Conservation (phyloP, 495 filamentous ascomycete species). For the Hypoxylon perforatum region DNA sequence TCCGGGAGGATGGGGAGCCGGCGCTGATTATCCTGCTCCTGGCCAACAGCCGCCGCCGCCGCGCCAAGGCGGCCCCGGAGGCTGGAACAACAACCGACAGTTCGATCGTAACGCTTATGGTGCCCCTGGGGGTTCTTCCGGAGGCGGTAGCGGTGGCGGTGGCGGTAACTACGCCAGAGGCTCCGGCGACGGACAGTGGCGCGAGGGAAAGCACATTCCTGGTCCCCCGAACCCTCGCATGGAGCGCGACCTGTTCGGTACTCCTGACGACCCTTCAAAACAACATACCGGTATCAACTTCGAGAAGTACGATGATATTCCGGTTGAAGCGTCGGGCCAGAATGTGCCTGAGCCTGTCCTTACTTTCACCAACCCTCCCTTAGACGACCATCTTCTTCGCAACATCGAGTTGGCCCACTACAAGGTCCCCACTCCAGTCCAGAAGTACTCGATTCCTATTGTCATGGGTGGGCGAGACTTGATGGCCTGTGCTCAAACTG, state of each 20-base stretch:
- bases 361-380: constrained; percentile 90
- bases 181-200: constrained; percentile 94
- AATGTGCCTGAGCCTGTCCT: constrained; percentile 93
- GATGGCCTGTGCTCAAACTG: constrained; percentile 99
- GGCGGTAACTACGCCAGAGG: constrained; percentile 71
- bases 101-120: constrained; percentile 71
- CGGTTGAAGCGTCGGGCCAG: constrained; percentile 94
- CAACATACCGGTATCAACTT: constrained; percentile 99
- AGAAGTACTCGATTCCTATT: constrained; percentile 98
- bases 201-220: constrained; percentile 94
- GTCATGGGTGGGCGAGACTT: constrained; percentile 96
- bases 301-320: constrained; percentile 99
- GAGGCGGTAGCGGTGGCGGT: constrained; percentile 60
- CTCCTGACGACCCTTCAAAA: constrained; percentile 91
- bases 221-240: constrained; percentile 87
- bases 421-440: constrained; percentile 93
- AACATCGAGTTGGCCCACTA: constrained; percentile 96
- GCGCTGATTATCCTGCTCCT: constrained; percentile 41
- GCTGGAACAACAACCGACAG: constrained; percentile 45
- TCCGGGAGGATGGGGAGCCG: constrained; percentile 43
- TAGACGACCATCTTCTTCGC: constrained; percentile 87
- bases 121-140: constrained; percentile 69
- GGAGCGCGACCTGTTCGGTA: constrained; percentile 96
- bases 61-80: constrained; percentile 43
- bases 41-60: constrained; percentile 33